Evolutionary conservation across 192 early-diverging fungal genomes (phyloP).

Genomic region (Rhizophagus clarus): DNA sequence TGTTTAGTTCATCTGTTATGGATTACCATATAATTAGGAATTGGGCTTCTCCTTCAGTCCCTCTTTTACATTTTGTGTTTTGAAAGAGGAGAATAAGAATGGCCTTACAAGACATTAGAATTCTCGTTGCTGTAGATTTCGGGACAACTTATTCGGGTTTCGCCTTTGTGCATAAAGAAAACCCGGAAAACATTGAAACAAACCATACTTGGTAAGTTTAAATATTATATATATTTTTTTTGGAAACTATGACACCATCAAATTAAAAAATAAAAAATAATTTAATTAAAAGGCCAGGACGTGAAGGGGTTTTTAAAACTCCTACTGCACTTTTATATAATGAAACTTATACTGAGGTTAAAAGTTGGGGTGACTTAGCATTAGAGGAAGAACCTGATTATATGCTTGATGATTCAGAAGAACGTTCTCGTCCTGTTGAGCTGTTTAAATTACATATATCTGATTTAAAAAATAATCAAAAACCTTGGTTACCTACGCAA

Average conservation of each 20-base stretch:
- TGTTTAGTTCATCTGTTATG: too few species aligned
- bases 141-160: constrained; percentile 18
- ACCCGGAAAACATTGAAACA: not conserved
- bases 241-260: not conserved
- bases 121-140: constrained; percentile 10
- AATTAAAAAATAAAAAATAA: not conserved
- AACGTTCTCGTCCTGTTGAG: constrained; percentile 17
- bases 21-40: too few species aligned
- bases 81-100: not conserved
- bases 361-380: constrained; percentile 11
- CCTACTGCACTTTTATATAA: constrained; percentile 27
- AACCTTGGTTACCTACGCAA: constrained; percentile 12
- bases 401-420: not conserved
- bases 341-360: not conserved
- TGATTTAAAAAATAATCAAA: constrained; percentile 3
- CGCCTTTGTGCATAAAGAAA: not conserved
- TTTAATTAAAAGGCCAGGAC: constrained; percentile 3
- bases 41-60: too few species aligned
- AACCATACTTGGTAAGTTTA: not conserved
- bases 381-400: constrained; percentile 5
- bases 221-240: not conserved
- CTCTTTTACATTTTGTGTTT: too few species aligned
- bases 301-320: constrained; percentile 1
- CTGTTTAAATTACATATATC: constrained; percentile 29
- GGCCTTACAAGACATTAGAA: not conserved